Conservation (phyloP, 371 early-diverging fungal genomes). For the Dinochytrium kinnereticum region DNA sequence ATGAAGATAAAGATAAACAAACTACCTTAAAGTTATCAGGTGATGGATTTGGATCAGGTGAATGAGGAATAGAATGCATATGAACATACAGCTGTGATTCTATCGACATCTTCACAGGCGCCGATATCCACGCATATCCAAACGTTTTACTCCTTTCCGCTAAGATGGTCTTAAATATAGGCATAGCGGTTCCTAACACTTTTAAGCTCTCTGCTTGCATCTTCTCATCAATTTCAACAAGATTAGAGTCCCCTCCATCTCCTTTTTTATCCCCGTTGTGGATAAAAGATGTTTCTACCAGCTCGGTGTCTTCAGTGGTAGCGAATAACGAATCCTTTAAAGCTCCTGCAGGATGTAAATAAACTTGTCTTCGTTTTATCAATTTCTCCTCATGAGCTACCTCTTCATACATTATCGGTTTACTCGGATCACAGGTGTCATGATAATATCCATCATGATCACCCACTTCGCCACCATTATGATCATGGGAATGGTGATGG, state of each 20-base stretch:
- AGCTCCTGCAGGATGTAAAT: background rate
- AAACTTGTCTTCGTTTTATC: background rate
- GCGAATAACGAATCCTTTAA: background rate
- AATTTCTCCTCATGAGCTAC: background rate
- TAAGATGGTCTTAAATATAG: background rate
- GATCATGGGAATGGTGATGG: conserved; percentile 13
- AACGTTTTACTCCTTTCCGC: background rate
- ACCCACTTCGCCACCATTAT: background rate
- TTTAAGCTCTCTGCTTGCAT: no score
- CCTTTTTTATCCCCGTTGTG: background rate
- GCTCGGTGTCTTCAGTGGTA: background rate
- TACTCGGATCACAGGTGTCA: background rate
- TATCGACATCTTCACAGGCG: background rate
- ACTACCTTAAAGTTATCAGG: background rate
- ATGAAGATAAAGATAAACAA: no score
- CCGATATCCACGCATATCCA: background rate
- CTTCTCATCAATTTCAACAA: no score
- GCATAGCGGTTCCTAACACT: background rate
- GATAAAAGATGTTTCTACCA: no score
- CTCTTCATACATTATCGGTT: background rate
- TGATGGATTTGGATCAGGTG: background rate
- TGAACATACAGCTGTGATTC: background rate
- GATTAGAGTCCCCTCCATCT: background rate
- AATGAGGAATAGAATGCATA: background rate
- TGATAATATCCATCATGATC: background rate